phyloP scores from a whole-genome alignment of 176 grass and related monocot species.

The Pharus latifolius region DNA sequence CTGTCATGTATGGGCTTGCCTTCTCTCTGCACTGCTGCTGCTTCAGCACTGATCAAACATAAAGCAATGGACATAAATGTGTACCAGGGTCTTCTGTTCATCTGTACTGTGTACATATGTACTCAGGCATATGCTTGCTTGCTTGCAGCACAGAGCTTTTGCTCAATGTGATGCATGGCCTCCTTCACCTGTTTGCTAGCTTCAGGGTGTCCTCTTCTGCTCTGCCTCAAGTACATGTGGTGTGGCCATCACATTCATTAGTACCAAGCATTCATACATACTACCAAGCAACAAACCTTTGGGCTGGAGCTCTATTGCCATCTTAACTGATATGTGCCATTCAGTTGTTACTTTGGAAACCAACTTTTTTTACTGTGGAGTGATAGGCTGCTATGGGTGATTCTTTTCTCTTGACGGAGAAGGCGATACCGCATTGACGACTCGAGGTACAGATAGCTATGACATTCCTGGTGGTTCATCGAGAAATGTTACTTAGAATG shows the following conservation, averaged over 20 bases:
- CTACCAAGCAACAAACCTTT: not conserved
- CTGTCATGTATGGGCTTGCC: not conserved
- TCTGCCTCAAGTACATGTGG: too few relatives aligned
- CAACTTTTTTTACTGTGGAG: too few relatives aligned
- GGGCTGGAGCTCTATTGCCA: not conserved
- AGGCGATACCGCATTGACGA: not conserved
- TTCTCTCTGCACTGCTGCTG: not conserved
- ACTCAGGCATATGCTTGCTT: too few relatives aligned
- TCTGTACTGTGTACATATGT: not conserved
- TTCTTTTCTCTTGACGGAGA: not conserved
- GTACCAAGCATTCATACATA: too few relatives aligned
- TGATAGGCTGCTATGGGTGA: too few relatives aligned
- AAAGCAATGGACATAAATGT: conserved; percentile 10
- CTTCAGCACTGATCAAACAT: not conserved
- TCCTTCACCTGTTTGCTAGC: too few relatives aligned
- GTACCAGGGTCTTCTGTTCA: conserved; percentile 30
- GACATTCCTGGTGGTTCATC: not conserved
- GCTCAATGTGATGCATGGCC: too few relatives aligned
- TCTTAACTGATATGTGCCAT: not conserved
- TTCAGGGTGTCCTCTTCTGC: too few relatives aligned
- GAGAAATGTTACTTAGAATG: not conserved
- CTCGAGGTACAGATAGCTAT: not conserved
- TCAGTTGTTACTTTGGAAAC: not conserved
- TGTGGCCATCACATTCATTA: too few relatives aligned
- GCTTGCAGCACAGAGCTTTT: too few relatives aligned